These are phyloP conservation scores for Vinca major DNA, from an alignment of 305 asterid species.

Conservation along the genomic window DNA sequence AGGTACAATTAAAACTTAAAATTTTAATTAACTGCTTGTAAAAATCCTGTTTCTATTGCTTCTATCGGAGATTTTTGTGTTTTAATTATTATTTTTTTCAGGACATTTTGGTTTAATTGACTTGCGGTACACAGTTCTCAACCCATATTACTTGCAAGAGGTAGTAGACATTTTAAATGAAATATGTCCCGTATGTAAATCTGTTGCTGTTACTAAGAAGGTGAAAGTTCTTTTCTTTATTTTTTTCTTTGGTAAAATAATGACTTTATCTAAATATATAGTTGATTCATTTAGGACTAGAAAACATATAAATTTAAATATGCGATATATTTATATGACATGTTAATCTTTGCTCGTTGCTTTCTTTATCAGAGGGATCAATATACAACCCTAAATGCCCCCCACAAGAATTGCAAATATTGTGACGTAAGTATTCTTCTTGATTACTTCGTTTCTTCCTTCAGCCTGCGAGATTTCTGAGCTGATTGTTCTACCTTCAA, in stretches of 20 bases:
- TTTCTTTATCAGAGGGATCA: conserved; percentile 42
- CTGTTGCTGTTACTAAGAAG: conserved; percentile 39
- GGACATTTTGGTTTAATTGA: conserved; percentile 91
- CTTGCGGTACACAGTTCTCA: conserved; percentile 57
- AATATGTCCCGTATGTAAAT: conserved; percentile 88
- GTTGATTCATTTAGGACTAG: no score
- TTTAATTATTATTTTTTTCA: conserved; percentile 21
- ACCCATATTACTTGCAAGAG: conserved; percentile 72
- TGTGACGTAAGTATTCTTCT: conserved; percentile 61
- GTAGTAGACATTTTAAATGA: conserved; percentile 63
- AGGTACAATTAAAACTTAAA: conserved; percentile 40
- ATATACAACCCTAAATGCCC: conserved; percentile 28
- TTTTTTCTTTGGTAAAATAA: no score
- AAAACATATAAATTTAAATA: no score
- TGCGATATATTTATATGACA: no score
- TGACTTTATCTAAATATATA: no score
- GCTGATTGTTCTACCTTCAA: conserved; percentile 24
- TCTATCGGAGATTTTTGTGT: not conserved
- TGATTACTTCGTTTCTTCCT: conserved; percentile 15
- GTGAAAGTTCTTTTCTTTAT: not conserved
- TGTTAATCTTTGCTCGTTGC: conserved; percentile 12
- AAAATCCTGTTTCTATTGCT: conserved; percentile 15
- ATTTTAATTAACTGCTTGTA: conserved; percentile 12
- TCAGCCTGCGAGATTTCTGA: conserved; percentile 18
- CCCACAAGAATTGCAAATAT: conserved; percentile 49